Evolutionary conservation across 139 green algal genomes (phyloP).

Genomic region (Edaphochlamys debaryana): DNA sequence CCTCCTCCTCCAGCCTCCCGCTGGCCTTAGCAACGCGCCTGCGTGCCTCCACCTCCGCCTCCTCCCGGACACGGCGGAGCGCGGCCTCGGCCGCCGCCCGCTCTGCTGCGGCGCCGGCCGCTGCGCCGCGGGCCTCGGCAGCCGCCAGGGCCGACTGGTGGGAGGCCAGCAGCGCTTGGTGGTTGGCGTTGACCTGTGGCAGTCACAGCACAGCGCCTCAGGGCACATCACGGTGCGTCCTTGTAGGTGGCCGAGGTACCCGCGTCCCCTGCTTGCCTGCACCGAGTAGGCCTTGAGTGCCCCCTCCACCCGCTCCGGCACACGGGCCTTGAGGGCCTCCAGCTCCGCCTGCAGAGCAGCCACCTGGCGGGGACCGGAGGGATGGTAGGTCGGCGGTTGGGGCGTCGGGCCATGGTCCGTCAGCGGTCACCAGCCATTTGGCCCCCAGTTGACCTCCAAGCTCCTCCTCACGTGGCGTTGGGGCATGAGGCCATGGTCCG

Average conservation of each 20-base stretch:
- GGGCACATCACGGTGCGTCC: no score
- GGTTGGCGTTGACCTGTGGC: constrained; percentile 1
- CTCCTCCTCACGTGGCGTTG: no score
- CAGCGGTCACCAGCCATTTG: no score
- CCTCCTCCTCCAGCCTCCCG: neutral
- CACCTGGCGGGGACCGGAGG: no score
- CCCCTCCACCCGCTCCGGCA: neutral
- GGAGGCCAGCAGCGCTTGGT: neutral
- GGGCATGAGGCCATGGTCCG: no score
- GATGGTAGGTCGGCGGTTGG: no score
- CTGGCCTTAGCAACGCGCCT: neutral
- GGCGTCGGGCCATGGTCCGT: no score
- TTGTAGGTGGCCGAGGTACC: no score
- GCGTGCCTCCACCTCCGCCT: neutral
- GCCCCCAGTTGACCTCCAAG: no score
- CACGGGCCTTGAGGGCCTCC: constrained; percentile 17
- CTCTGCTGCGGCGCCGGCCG: neutral
- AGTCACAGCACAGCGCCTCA: no score
- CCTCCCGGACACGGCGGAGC: neutral
- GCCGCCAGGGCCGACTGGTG: constrained; percentile 3
- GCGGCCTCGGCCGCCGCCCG: neutral
- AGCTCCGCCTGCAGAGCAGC: constrained; percentile 19
- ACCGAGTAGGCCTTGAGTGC: no score
- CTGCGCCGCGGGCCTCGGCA: constrained; percentile 1
- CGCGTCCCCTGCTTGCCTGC: no score